Base-by-base conservation (phyloP, 2,329 filamentous ascomycete genomes). In the Aspergillus japonicus region DNA sequence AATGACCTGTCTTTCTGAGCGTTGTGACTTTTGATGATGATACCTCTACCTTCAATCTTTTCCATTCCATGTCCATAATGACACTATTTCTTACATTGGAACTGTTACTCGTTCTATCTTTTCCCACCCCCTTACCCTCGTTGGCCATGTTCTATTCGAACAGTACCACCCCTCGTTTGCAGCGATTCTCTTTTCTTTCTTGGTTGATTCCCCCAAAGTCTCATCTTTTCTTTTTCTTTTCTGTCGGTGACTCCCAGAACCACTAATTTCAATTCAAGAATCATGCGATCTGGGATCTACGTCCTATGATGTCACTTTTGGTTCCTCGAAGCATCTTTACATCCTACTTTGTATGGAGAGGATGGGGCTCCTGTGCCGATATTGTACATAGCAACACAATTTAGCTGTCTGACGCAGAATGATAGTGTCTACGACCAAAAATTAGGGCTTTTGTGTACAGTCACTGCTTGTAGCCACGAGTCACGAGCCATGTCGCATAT, bases 11-110 rank as follows among this genome's bases (percentile, higher is more conserved):
- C 42, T 47, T 47, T 42, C 47, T 29, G 31, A 29, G 39, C 42
- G 53, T 48, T 23, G 52, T 24, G 56, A 60, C 64, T 55, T 63
- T 62, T 62, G 62, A 62, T 52, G 63, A 62, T 53, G 39, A 58
- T 48, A 47, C 53, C 21, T 33, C 54, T 57, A 50, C 42, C 49
- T 60, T 62, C 47, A 19, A 48, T 63, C 54, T 57, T 54, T 53
- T 58, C 49, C 54, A 58, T 63, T 54, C 57, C 54, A 52, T 55
- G 19, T 49, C 23, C 21, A 61, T 53, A 56, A 47, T 47, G 23
- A 24, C 16, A 29, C 24, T 33, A 48, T 29, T 55, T 26, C 44
- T 48, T 50, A 29, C 56, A 49, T 24, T 50, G 56, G 50, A 48
- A 49, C 24, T 50, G 6, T 49, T 10, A 47, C 51, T 48, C 39